These are phyloP conservation scores for Dactylellina haptotyla DNA, from an alignment of 2,329 filamentous ascomycete species.

Conservation along the genomic window DNA sequence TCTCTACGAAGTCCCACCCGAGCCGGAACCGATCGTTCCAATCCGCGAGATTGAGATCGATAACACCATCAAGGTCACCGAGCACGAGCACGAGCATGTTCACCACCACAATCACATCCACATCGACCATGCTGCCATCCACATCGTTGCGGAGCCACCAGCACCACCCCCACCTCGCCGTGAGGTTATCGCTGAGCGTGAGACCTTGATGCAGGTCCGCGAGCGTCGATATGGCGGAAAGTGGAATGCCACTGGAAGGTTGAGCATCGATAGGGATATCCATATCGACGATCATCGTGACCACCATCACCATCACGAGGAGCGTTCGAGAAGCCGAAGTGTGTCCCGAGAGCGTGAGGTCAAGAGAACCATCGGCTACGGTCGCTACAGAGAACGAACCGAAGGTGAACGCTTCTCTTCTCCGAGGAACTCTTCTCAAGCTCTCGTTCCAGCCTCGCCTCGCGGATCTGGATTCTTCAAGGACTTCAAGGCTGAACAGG, in stretches of 20 bases:
- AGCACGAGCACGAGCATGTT: constrained; percentile 53
- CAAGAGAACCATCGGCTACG: constrained; percentile 52
- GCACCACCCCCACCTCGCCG: constrained; percentile 32
- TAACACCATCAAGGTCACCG: constrained; percentile 47
- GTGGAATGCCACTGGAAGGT: constrained; percentile 50
- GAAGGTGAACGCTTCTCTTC: constrained; percentile 33
- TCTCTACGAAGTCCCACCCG: constrained; percentile 51
- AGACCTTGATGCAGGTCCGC: constrained; percentile 37
- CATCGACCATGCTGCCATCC: constrained; percentile 52
- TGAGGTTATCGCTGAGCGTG: constrained; percentile 41
- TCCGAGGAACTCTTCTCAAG: constrained; percentile 33
- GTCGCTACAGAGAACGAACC: constrained; percentile 43
- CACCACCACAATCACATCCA: constrained; percentile 53
- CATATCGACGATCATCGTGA: constrained; percentile 26
- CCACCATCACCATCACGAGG: constrained; percentile 33
- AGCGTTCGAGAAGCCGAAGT: constrained; percentile 40
- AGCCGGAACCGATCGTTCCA: constrained; percentile 48
- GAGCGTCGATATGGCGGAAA: constrained; percentile 52
- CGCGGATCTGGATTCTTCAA: constrained; percentile 51
- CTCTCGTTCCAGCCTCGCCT: constrained; percentile 46
- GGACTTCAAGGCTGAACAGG: constrained; percentile 48
- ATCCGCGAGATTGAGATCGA: constrained; percentile 53
- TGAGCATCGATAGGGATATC: constrained; percentile 33
- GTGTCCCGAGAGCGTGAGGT: constrained; percentile 50
- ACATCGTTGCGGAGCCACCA: constrained; percentile 51